Conservation (phyloP, 129 eudicot genomes). For the Apium graveolens region DNA sequence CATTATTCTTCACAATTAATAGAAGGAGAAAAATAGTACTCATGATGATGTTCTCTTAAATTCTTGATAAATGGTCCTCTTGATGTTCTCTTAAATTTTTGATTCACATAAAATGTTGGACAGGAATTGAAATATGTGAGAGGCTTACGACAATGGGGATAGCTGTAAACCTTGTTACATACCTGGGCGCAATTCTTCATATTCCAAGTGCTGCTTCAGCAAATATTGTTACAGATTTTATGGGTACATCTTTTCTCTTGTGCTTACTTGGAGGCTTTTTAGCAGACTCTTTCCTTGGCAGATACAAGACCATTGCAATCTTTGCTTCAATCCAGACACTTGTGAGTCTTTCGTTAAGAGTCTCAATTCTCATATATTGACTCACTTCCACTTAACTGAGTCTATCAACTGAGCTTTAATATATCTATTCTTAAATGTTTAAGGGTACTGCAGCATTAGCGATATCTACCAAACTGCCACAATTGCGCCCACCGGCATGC, state of each 20-base stretch:
- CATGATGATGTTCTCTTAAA: background rate
- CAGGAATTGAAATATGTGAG: slow-evolving; percentile 87
- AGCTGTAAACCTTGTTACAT: slow-evolving; percentile 93
- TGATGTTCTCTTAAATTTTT: background rate
- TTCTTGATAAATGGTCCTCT: background rate
- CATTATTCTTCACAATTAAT: background rate
- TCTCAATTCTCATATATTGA: background rate
- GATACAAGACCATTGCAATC: slow-evolving; percentile 70
- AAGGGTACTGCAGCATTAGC: slow-evolving; percentile 79
- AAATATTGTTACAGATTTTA: slow-evolving; percentile 85
- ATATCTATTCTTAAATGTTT: background rate
- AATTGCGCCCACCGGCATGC: slow-evolving; percentile 70
- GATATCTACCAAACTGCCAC: slow-evolving; percentile 52
- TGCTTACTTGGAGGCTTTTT: slow-evolving; percentile 92
- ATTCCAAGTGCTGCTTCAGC: slow-evolving; percentile 85
- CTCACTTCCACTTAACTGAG: background rate
- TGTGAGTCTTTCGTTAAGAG: slow-evolving; percentile 22
- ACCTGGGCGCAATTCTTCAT: slow-evolving; percentile 83
- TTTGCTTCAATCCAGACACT: slow-evolving; percentile 60
- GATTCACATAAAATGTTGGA: background rate
- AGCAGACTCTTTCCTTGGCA: slow-evolving; percentile 91
- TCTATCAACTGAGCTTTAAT: background rate
- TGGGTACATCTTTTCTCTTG: slow-evolving; percentile 91
- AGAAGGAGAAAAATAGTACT: background rate
- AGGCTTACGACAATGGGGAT: slow-evolving; percentile 99